These are phyloP conservation scores for Wallacemonas sp. DNA, from an alignment of 208 protist species.

Conservation along the genomic window DNA sequence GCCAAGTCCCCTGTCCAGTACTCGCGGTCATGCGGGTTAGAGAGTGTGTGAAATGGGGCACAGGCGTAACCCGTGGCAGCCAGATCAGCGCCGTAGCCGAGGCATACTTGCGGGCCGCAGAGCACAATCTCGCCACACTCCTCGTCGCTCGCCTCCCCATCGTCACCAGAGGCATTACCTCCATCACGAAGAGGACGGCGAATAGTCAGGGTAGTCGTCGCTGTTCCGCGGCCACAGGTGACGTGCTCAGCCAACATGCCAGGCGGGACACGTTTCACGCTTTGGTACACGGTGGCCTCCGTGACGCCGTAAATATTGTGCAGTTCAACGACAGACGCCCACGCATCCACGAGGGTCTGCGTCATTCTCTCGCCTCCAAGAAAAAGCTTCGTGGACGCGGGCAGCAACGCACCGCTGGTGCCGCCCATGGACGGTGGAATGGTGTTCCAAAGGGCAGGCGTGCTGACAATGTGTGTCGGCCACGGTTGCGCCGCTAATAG, in stretches of 20 bases:
- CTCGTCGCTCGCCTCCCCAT: neutral
- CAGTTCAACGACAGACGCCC: constrained; percentile 40
- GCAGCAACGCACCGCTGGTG: neutral
- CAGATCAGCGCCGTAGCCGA: constrained; percentile 38
- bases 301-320: constrained; percentile 74
- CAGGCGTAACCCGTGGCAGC: neutral
- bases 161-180: no score
- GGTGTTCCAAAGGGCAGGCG: constrained; percentile 43
- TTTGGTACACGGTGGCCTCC: constrained; percentile 70
- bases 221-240: constrained; percentile 33
- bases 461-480: constrained; percentile 58
- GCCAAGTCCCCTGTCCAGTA: constrained; percentile 57
- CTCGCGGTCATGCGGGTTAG: constrained; percentile 17
- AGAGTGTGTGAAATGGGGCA: constrained; percentile 9
- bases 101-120: constrained; percentile 50
- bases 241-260: constrained; percentile 23
- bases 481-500: constrained; percentile 16
- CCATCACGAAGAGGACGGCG: neutral
- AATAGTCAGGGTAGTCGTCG: constrained; percentile 25
- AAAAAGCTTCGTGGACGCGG: constrained; percentile 36
- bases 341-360: constrained; percentile 32
- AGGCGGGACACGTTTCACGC: constrained; percentile 25
- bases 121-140: constrained; percentile 41
- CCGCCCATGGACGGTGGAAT: neutral
- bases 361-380: constrained; percentile 55